Evolutionary conservation across 768 basidiomycete genomes (phyloP).

Genomic region (Collybiopsis confluens): DNA sequence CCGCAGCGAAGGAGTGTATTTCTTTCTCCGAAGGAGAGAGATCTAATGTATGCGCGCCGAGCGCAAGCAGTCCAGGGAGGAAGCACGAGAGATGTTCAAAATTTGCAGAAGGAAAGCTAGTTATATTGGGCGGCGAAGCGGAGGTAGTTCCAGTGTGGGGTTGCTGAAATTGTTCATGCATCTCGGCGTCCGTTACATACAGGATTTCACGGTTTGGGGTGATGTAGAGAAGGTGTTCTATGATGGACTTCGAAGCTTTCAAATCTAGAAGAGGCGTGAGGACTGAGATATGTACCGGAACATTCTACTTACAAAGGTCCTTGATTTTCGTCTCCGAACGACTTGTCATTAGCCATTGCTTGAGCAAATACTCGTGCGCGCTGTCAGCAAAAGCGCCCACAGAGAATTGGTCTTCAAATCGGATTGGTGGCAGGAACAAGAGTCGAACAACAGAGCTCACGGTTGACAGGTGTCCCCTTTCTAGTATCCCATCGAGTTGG

Average conservation of each 20-base stretch:
- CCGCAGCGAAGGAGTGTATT: constrained; percentile 57
- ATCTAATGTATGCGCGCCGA: constrained; percentile 51
- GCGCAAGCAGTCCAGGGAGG: constrained; percentile 60
- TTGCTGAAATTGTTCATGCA: constrained; percentile 12
- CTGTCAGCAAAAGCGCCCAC: constrained; percentile 62
- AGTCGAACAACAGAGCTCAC: constrained; percentile 35
- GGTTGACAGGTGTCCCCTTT: constrained; percentile 37
- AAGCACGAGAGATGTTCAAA: constrained; percentile 72
- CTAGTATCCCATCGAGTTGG: constrained; percentile 47
- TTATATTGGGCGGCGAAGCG: not conserved
- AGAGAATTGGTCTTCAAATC: constrained; percentile 32
- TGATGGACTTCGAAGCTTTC: constrained; percentile 49
- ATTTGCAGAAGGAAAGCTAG: constrained; percentile 28
- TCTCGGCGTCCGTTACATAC: constrained; percentile 52
- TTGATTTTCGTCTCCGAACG: constrained; percentile 45
- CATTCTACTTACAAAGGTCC: constrained; percentile 47
- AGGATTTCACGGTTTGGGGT: constrained; percentile 55
- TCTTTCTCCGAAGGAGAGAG: constrained; percentile 28
- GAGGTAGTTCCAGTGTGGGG: not conserved
- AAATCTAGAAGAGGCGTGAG: constrained; percentile 32
- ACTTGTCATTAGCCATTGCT: constrained; percentile 60
- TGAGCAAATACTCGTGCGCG: constrained; percentile 67
- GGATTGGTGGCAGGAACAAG: constrained; percentile 15
- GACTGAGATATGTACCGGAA: constrained; percentile 16
- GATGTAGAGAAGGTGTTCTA: constrained; percentile 53